Evolutionary conservation across 73 alveolate species (phyloP).

Genomic region (Paramecium tetraurelia): DNA sequence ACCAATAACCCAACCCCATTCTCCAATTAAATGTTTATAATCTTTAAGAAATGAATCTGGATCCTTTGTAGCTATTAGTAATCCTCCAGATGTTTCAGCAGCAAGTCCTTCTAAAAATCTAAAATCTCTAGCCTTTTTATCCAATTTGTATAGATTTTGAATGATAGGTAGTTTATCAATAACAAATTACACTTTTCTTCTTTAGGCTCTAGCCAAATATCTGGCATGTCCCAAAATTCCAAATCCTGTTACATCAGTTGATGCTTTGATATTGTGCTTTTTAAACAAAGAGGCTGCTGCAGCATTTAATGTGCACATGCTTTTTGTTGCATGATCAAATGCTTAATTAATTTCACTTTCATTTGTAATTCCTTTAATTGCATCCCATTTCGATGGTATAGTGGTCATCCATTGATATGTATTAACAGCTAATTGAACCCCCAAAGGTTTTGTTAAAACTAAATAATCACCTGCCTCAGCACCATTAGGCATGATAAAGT

Average conservation of each 20-base stretch:
- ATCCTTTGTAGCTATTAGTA: constrained; percentile 58
- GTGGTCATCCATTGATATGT: constrained; percentile 71
- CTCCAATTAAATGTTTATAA: neutral
- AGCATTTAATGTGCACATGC: constrained; percentile 80
- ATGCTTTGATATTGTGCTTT: constrained; percentile 84
- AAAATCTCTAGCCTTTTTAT: constrained; percentile 60
- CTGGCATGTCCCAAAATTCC: constrained; percentile 98
- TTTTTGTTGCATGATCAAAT: constrained; percentile 64
- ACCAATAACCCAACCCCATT: constrained; percentile 53
- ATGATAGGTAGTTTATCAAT: constrained; percentile 76
- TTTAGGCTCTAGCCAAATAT: constrained; percentile 86
- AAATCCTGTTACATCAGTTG: constrained; percentile 99
- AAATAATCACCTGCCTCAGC: constrained; percentile 80
- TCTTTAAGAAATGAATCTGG: constrained; percentile 14
- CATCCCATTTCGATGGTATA: constrained; percentile 64
- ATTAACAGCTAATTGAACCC: constrained; percentile 81
- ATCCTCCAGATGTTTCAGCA: constrained; percentile 96
- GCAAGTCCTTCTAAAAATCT: constrained; percentile 74
- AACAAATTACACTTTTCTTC: constrained; percentile 66
- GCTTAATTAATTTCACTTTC: constrained; percentile 66
- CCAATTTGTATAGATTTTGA: constrained; percentile 62
- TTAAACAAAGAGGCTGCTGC: constrained; percentile 77
- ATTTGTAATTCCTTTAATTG: constrained; percentile 43
- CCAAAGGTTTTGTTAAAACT: constrained; percentile 90
- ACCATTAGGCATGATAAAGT: constrained; percentile 71